Conservation (phyloP, 306 rosid genomes). For the Begonia peltatifolia region DNA sequence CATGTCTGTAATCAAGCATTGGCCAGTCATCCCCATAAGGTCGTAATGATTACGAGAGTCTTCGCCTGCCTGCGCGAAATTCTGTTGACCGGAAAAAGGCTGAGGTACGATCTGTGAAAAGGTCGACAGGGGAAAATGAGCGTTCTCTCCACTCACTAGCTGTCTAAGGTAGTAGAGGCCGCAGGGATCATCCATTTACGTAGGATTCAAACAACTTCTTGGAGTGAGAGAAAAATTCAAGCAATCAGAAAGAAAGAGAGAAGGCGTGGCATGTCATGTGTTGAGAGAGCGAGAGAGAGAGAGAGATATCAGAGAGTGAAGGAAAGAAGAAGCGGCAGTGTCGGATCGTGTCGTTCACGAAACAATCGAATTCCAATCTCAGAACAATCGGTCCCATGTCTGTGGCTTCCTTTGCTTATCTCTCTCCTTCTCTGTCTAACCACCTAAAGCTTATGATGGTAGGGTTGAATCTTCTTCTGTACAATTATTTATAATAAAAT, state of each 20-base stretch:
- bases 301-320: no score
- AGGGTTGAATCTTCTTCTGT: no score
- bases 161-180: slow-evolving; percentile 49
- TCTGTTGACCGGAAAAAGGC: slow-evolving; percentile 33
- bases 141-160: slow-evolving; percentile 26
- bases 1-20: slow-evolving; percentile 31
- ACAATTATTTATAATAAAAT: no score
- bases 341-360: slow-evolving; percentile 25
- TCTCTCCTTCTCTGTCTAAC: slow-evolving; percentile 3
- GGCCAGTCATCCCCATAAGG: slow-evolving; percentile 56
- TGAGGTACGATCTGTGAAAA: slow-evolving; percentile 24
- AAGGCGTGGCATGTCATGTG: neutral
- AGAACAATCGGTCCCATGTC: slow-evolving; percentile 59
- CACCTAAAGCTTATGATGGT: neutral
- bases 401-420: neutral
- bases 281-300: slow-evolving; percentile 2
- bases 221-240: neutral
- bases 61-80: no score
- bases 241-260: slow-evolving; percentile 1
- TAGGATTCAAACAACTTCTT: neutral
- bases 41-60: slow-evolving; percentile 27
- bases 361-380: slow-evolving; percentile 30
- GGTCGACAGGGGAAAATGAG: slow-evolving; percentile 22
- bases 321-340: slow-evolving; percentile 39
- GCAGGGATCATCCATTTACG: slow-evolving; percentile 53